Evolutionary conservation across 2,329 filamentous ascomycete species (phyloP), one percentile per base, ranked within the genome.

Genomic region (Fusarium burgessii): DNA sequence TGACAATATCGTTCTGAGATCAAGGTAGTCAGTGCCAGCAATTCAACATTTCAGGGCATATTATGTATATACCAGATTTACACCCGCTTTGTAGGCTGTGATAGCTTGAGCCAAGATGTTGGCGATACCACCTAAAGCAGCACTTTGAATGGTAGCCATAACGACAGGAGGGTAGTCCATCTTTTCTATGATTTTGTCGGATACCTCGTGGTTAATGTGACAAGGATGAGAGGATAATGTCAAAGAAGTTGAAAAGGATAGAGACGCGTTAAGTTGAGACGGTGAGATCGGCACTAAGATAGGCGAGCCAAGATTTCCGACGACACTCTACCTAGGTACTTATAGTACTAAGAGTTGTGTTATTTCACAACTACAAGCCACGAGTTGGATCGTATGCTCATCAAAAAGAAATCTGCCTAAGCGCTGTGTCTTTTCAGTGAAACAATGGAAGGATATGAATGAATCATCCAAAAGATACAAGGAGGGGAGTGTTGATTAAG

Each of bases 31-130:
- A 60, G 42, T 41, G 36, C 15, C 27, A 14, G 36, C 29, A 27
- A 13, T 41, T 29, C 11, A 15, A 32, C 14, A 11, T 6, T 13
- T 8, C 4, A 29, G 33, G 41, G 32, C 15, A 38, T 43, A 8
- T 27, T 27, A 27, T 55, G n/a, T 56, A 38, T 38, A 38, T 51
- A 51, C 23, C 40, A n/a, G 25, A 52, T 83, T 66, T 84, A 92
- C 92, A 74, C 87, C 83, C 42, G 82, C 80, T 74, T 86, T 87
- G 74, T 91, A 90, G 11, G 90, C 87, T 11, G 86, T 86, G 66
- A 96, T 87, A 62, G 85, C 82, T 80, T 96, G 93, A 13, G 92
- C 93, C 50, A 95, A 81, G 29, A 94, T 78, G 77, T 93, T 94
- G 66, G 92, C 93, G 18, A 90, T 82, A 52, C 88, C 88, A 68